Evolutionary conservation across 805 yeast species (phyloP).

Genomic region (Kuraishia piskuri): DNA sequence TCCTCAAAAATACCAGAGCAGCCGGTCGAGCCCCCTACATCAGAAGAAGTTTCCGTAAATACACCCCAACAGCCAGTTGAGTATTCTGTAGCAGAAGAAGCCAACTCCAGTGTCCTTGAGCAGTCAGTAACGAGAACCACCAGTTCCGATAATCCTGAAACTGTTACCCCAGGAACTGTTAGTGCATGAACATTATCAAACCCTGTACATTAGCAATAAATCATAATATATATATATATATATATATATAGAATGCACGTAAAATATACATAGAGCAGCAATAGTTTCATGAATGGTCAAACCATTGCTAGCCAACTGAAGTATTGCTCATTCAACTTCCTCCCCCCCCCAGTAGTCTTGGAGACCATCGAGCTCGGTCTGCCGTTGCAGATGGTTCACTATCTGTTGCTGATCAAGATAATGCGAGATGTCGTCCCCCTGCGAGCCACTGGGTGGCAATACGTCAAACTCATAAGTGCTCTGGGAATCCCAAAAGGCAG

Average conservation of each 20-base stretch:
- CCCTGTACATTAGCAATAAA: not conserved
- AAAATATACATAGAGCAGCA: not conserved
- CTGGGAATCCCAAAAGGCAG: constrained; percentile 47
- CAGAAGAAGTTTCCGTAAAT: too few species aligned
- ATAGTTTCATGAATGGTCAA: too few species aligned
- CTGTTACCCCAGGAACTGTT: too few species aligned
- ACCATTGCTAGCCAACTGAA: too few species aligned
- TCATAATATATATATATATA: not conserved
- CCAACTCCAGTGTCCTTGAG: too few species aligned
- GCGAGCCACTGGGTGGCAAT: constrained; percentile 45
- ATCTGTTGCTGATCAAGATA: not conserved
- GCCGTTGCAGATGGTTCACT: not conserved
- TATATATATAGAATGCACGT: not conserved
- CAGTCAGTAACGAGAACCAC: too few species aligned
- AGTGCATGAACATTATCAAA: too few species aligned
- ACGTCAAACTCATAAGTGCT: constrained; percentile 66
- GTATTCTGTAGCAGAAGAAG: too few species aligned
- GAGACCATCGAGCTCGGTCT: not conserved
- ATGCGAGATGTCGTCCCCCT: not conserved
- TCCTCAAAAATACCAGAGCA: constrained; percentile 5
- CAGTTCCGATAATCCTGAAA: too few species aligned
- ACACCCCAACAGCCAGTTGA: too few species aligned
- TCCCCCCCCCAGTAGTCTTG: too few species aligned
- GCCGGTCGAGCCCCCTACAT: not conserved
- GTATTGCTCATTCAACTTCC: not conserved